phyloP scores from a whole-genome alignment of 2,329 filamentous ascomycete species.

The Colletotrichum karsti region DNA sequence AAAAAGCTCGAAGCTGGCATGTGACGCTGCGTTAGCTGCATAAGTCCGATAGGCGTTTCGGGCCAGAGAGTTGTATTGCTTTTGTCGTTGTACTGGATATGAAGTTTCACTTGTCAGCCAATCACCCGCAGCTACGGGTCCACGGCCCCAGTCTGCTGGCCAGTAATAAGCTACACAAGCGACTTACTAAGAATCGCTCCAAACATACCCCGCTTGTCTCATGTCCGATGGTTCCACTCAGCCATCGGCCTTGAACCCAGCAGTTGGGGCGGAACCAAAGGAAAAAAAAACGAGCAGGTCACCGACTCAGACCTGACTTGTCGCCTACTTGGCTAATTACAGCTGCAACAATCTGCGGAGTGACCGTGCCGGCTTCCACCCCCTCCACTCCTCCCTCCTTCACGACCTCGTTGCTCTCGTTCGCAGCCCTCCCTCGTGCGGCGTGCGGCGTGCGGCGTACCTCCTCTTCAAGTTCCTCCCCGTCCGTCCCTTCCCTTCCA shows the following conservation, averaged over 20 bases:
- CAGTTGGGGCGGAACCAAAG: constrained; percentile 13
- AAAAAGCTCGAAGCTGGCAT: constrained; percentile 22
- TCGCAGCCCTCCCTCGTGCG: neutral
- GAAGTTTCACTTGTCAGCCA: neutral
- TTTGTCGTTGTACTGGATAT: neutral
- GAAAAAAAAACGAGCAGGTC: neutral
- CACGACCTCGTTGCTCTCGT: neutral
- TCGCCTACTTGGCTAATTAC: neutral
- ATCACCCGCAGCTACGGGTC: neutral
- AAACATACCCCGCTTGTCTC: constrained; percentile 17
- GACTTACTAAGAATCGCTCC: constrained; percentile 3
- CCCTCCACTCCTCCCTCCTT: constrained; percentile 3
- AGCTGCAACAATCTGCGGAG: constrained; percentile 3
- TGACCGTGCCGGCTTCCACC: constrained; percentile 22
- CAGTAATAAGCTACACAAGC: neutral
- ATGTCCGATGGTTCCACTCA: constrained; percentile 11
- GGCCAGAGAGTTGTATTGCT: neutral
- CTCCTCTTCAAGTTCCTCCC: too few species aligned
- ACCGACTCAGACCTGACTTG: neutral
- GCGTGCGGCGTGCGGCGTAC: too few species aligned
- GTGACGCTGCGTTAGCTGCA: constrained; percentile 29
- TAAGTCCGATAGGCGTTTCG: neutral
- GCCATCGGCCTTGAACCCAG: neutral
- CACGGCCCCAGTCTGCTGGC: neutral
- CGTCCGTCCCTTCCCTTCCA: neutral